These are phyloP conservation scores for Epichloe festucae DNA, from an alignment of 2,329 filamentous ascomycete genomes.

Conservation along the genomic window DNA sequence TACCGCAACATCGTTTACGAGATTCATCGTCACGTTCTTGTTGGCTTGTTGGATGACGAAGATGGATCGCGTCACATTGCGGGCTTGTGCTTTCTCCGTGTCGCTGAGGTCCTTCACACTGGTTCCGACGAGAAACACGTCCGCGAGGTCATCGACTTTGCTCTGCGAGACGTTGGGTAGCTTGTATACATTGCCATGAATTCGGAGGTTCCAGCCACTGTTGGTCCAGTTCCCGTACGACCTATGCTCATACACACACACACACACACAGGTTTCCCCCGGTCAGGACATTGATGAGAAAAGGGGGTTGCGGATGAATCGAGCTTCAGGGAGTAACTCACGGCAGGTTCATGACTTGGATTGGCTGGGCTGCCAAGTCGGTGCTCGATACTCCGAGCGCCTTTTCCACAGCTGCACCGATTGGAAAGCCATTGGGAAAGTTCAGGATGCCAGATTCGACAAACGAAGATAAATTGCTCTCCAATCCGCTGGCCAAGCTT, in stretches of 20 bases:
- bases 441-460: constrained; percentile 52
- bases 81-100: constrained; percentile 50
- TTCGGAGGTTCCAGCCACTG: constrained; percentile 62
- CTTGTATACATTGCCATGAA: constrained; percentile 75
- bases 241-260: constrained; percentile 14
- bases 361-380: constrained; percentile 49
- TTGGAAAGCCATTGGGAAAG: constrained; percentile 55
- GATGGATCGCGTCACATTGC: constrained; percentile 60
- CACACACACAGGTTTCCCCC: not conserved
- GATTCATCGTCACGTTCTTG: constrained; percentile 48
- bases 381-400: constrained; percentile 45
- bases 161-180: constrained; percentile 52
- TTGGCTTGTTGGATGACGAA: constrained; percentile 62
- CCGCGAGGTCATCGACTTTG: constrained; percentile 55
- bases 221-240: constrained; percentile 66
- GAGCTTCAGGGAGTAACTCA: constrained; percentile 15
- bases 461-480: constrained; percentile 44
- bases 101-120: constrained; percentile 45
- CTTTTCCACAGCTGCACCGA: constrained; percentile 45
- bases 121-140: constrained; percentile 56
- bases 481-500: constrained; percentile 37
- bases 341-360: constrained; percentile 59
- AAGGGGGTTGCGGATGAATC: not conserved
- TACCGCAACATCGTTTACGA: constrained; percentile 31
- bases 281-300: not conserved